Conservation (phyloP, 2,329 filamentous ascomycete species). For the Didymella arachidicola region DNA sequence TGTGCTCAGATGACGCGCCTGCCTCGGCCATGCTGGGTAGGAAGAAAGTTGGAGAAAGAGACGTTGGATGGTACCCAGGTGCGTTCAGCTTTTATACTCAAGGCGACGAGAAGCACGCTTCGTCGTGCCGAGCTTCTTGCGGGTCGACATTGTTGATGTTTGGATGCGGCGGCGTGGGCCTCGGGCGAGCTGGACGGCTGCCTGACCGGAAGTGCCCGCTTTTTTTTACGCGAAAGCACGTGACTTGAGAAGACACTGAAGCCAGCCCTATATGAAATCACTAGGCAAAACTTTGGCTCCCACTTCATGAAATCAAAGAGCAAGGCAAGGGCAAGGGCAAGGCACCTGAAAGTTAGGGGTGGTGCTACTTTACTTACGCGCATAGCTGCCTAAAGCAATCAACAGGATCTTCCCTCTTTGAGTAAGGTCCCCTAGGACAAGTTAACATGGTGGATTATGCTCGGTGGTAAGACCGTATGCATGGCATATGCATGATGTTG, state of each 20-base stretch:
- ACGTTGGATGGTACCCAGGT: background rate
- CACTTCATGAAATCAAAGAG: no score
- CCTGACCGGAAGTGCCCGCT: background rate
- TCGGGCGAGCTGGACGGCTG: conserved; percentile 3
- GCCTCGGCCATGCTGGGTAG: conserved; percentile 23
- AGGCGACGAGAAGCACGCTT: background rate
- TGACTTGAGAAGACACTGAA: background rate
- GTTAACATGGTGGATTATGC: no score
- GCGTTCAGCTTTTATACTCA: background rate
- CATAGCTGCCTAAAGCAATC: no score
- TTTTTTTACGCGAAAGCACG: conserved; percentile 4
- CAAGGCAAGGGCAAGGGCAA: no score
- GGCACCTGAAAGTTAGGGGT: no score
- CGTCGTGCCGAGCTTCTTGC: conserved; percentile 3
- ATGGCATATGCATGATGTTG: background rate
- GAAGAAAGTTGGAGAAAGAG: background rate
- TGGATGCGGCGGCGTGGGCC: background rate
- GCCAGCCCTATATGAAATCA: background rate
- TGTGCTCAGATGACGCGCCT: conserved; percentile 21
- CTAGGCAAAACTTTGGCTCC: background rate
- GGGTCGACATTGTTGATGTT: conserved; percentile 3
- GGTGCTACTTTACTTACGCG: no score
- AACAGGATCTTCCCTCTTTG: no score
- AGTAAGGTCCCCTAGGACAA: no score
- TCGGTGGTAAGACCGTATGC: no score